Evolutionary conservation across 2,329 filamentous ascomycete species (phyloP).

Genomic region (Ilyonectria mors-panacis): DNA sequence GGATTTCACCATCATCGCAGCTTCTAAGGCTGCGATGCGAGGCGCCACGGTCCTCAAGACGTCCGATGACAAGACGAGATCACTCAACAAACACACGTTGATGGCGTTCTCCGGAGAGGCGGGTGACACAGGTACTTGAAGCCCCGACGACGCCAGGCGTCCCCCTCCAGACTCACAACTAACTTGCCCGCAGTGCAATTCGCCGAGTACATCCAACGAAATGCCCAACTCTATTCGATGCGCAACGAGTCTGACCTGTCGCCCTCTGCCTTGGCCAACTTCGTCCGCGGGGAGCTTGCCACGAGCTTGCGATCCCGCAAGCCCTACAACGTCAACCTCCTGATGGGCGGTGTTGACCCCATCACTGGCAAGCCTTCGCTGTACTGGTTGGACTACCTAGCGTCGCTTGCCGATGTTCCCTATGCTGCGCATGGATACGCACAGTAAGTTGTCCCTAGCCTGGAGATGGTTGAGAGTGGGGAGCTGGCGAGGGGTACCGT

Average conservation of each 20-base stretch:
- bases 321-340: constrained; percentile 96
- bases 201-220: constrained; percentile 98
- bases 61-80: constrained; percentile 94
- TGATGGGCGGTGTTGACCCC: constrained; percentile 93
- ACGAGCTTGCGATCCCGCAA: constrained; percentile 90
- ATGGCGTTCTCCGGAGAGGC: constrained; percentile 97
- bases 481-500: neutral
- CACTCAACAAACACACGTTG: constrained; percentile 92
- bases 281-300: constrained; percentile 94
- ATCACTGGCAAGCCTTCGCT: constrained; percentile 92
- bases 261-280: constrained; percentile 89
- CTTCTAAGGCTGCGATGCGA: constrained; percentile 98
- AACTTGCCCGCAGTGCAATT: constrained; percentile 84
- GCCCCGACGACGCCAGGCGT: constrained; percentile 7
- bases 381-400: constrained; percentile 98
- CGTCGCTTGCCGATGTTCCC: constrained; percentile 87
- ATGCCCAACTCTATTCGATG: constrained; percentile 98
- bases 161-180: constrained; percentile 38
- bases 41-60: constrained; percentile 96
- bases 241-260: constrained; percentile 95
- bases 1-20: constrained; percentile 98
- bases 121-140: constrained; percentile 84
- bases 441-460: constrained; percentile 74
- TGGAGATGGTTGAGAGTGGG: neutral
- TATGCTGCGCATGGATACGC: constrained; percentile 99